These are phyloP conservation scores for Lepidium didymum DNA, from an alignment of 345 rosid species.

Conservation along the genomic window DNA sequence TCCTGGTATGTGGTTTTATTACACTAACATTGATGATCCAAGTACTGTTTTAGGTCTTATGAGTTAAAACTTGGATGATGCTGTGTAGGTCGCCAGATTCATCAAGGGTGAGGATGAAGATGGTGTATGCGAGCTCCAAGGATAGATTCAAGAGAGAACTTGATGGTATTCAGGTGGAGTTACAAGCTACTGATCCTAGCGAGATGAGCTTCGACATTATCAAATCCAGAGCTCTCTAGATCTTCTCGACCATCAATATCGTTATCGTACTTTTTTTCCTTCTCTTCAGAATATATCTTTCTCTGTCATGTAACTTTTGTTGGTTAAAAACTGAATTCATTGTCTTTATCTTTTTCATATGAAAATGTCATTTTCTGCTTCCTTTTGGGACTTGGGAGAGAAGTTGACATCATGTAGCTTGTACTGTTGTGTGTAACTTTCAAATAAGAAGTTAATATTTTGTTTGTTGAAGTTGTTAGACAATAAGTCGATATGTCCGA, in stretches of 20 bases:
- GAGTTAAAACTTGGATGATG: not conserved
- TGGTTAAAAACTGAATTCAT: conserved; percentile 1
- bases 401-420: not conserved
- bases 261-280: not conserved
- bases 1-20: conserved; percentile 40
- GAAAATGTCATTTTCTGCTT: not conserved
- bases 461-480: accelerated
- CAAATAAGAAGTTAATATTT: not conserved
- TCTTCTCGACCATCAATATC: not conserved
- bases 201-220: conserved; percentile 68
- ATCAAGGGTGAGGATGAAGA: conserved; percentile 64
- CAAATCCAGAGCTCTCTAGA: conserved; percentile 40
- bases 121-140: conserved; percentile 70
- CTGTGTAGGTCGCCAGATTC: conserved; percentile 52
- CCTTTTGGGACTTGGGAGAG: not conserved
- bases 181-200: conserved; percentile 75
- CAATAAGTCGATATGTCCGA: conserved; percentile 85
- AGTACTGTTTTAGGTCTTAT: not conserved
- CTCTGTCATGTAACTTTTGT: not conserved
- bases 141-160: conserved; percentile 69
- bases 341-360: not conserved
- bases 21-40: not conserved
- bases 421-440: not conserved
- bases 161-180: conserved; percentile 66
- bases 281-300: not conserved